Percentiles rank a stretch among this genome's conserved stretches.
Conservation (phyloP, 306 rosid species). For the Parietaria judaica region DNA sequence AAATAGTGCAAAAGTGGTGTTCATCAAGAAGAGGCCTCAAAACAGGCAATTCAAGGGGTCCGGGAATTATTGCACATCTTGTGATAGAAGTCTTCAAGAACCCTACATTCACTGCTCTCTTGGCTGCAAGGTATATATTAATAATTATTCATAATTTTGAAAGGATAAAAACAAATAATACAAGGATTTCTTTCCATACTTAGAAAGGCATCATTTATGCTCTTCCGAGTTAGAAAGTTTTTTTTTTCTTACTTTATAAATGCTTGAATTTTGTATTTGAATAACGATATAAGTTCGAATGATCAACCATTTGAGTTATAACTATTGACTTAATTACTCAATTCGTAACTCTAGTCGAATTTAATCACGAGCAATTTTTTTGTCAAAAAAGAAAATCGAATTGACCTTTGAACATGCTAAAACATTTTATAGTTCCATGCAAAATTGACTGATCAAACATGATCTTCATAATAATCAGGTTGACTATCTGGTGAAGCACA, state of each 20-base stretch:
- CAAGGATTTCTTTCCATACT: too few species aligned
- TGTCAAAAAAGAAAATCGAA: not conserved
- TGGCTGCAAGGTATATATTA: constrained; percentile 66
- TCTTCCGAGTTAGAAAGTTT: too few species aligned
- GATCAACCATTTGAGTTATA: too few species aligned
- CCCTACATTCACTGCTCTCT: constrained; percentile 94
- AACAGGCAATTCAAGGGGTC: constrained; percentile 96
- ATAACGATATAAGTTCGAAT: too few species aligned
- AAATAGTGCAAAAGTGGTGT: constrained; percentile 93
- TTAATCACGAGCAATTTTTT: not conserved
- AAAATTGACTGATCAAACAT: too few species aligned
- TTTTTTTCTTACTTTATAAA: too few species aligned
- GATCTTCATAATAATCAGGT: constrained; percentile 33
- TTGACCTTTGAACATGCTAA: not conserved
- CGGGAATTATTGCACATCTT: constrained; percentile 88
- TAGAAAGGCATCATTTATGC: too few species aligned
- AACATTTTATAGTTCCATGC: too few species aligned
- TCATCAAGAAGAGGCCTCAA: constrained; percentile 94
- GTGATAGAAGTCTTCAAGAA: constrained; percentile 94
- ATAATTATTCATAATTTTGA: not conserved
- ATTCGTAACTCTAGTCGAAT: not conserved
- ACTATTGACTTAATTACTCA: too few species aligned
- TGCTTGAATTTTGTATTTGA: too few species aligned
- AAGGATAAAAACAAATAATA: too few species aligned
- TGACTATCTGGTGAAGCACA: constrained; percentile 70